Evolutionary conservation across 1,284 basidiomycete genomes (phyloP).

Genomic region (Rhodotorula sp.): DNA sequence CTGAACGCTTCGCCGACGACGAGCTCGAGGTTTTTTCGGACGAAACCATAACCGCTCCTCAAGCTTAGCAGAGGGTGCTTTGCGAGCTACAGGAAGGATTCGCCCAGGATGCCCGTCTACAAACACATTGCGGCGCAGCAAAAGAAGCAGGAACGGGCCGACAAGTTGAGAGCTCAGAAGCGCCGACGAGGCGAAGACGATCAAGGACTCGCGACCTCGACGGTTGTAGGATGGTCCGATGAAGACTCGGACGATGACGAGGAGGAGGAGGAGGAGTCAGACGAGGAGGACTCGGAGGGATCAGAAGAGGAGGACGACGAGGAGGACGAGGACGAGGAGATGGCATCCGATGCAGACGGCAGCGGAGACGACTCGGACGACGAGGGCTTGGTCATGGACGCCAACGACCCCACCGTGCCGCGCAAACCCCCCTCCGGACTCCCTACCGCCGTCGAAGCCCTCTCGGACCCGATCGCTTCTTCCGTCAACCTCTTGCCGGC

Average conservation of each 20-base stretch:
- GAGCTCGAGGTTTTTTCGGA: too few species aligned
- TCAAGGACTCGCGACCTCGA: slow-evolving; percentile 4
- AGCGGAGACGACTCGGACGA: slow-evolving; percentile 13
- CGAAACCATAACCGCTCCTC: too few species aligned
- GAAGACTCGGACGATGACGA: slow-evolving; percentile 11
- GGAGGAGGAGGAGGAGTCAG: background rate
- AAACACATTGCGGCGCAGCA: slow-evolving; percentile 33
- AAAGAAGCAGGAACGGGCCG: slow-evolving; percentile 25
- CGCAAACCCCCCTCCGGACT: slow-evolving; percentile 26
- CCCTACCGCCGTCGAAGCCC: slow-evolving; percentile 32
- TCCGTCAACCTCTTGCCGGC: slow-evolving; percentile 4
- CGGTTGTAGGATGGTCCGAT: background rate
- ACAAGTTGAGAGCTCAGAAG: slow-evolving; percentile 16
- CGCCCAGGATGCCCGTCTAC: slow-evolving; percentile 25
- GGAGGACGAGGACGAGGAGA: slow-evolving; percentile 1
- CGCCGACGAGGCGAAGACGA: slow-evolving; percentile 29
- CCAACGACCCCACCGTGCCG: slow-evolving; percentile 6
- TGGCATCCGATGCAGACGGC: slow-evolving; percentile 11
- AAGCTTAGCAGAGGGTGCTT: background rate
- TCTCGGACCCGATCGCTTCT: slow-evolving; percentile 25
- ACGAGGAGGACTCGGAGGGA: background rate
- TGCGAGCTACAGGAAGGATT: too few species aligned
- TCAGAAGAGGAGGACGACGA: background rate
- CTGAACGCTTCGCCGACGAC: too few species aligned
- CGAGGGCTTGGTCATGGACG: slow-evolving; percentile 16